Evolutionary conservation across 768 basidiomycete species (phyloP), one percentile per base, ranked within the genome.

Genomic region (Cystofilobasidium capitatum): DNA sequence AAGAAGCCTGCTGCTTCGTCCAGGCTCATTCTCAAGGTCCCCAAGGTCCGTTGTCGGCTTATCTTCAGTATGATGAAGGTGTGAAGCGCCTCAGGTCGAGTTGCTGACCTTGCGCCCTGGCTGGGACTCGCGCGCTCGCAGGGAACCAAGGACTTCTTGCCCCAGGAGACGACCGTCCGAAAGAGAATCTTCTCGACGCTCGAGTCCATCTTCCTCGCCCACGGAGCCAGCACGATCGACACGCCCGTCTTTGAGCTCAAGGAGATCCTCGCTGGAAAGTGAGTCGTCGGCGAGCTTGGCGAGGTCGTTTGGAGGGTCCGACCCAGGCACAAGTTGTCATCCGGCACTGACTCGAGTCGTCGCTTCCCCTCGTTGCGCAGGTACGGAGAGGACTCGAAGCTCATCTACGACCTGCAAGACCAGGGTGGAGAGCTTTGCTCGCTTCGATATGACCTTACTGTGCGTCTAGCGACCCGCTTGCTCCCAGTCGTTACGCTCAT

Each of bases 171-270:
- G 84, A 85, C 88, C 77, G 87, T 94, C 71, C 86, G 94, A 57
- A 87, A 88, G 71, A 85, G 88, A 78, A 87, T 98, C 73, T 93
- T 97, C 75, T 82, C 83, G 49, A 88, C 86, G 64, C 87, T 99
- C 73, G 88, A 89, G 75, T 85, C 87, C 2, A 85, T 85, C 66
- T 99, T 98, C 78, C 85, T 89, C 55, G 83, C 85, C 8, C 94
- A 87, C 74, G 96, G 96, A 16, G 96, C 87, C 9, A 82, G 84
- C 62, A 91, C 89, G 70, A 89, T 99, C 64, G 96, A 99, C 78
- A 99, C 96, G 2, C 96, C 96, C 62, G 93, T 98, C 8, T 98
- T 99, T 73, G 96, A 98, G 79, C 86, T 94, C 69, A 93, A 93
- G 77, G 96, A 99, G 75, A 86, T 99, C 66, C 79, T 98, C 49